Conservation (phyloP, 2,329 filamentous ascomycete genomes). For the Colletotrichum scovillei region DNA sequence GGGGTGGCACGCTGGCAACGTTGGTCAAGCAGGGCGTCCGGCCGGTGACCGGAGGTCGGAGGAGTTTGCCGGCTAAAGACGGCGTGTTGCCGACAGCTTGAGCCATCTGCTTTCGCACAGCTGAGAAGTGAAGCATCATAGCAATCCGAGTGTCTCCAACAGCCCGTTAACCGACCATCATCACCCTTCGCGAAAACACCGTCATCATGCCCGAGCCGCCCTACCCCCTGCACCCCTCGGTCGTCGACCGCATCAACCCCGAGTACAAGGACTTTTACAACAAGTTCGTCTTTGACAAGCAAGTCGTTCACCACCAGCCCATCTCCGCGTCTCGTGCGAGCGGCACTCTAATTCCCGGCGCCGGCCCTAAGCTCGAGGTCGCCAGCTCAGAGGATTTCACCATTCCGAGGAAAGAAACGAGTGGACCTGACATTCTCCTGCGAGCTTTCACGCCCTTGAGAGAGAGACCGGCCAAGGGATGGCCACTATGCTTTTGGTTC, state of each 20-base stretch:
- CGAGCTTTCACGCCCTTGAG: slow-evolving; percentile 63
- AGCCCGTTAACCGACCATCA: neutral
- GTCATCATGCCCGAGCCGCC: slow-evolving; percentile 44
- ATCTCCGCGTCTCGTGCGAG: slow-evolving; percentile 61
- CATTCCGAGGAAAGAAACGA: slow-evolving; percentile 54
- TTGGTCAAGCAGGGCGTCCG: too few relatives aligned
- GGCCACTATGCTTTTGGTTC: slow-evolving; percentile 67
- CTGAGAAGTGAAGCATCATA: neutral
- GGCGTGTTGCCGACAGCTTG: neutral
- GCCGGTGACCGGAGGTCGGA: neutral
- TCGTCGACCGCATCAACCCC: slow-evolving; percentile 54
- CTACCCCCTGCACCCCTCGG: slow-evolving; percentile 34
- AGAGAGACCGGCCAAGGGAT: slow-evolving; percentile 55
- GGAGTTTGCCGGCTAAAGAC: neutral
- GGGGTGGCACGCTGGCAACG: neutral
- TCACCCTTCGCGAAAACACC: neutral
- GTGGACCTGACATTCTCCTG: slow-evolving; percentile 59
- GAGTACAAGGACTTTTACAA: slow-evolving; percentile 66
- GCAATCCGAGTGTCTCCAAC: neutral
- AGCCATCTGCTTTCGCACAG: neutral
- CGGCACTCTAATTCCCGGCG: slow-evolving; percentile 63
- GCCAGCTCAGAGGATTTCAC: slow-evolving; percentile 57
- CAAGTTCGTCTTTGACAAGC: slow-evolving; percentile 58
- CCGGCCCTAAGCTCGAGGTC: slow-evolving; percentile 59
- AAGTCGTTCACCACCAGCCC: slow-evolving; percentile 66